Conservation (phyloP, 306 rosid genomes). For the Prunus mume region DNA sequence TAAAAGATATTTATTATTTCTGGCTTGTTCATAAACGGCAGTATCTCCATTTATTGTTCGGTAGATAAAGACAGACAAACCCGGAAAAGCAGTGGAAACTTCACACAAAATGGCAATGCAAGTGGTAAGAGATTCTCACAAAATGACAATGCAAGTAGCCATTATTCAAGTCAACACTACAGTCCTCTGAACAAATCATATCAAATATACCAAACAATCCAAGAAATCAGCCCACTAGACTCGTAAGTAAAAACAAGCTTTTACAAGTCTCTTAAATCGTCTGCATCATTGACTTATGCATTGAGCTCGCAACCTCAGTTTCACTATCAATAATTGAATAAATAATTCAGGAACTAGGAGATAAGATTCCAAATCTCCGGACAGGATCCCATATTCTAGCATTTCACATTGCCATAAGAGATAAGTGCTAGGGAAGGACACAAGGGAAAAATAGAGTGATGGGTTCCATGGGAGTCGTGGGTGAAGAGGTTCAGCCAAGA, state of each 20-base stretch:
- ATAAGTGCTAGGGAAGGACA: neutral
- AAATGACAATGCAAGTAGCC: conserved; percentile 7
- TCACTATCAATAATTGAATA: neutral
- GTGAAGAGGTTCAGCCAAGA: conserved; percentile 35
- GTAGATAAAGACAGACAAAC: neutral
- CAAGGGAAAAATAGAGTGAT: neutral
- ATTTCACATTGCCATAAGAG: neutral
- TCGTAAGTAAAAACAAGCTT: neutral
- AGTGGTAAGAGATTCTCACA: too few species aligned
- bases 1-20: too few species aligned
- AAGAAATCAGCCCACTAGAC: neutral
- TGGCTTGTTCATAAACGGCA: neutral
- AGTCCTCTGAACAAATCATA: neutral
- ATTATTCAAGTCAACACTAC: neutral
- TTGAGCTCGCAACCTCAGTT: neutral
- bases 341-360: neutral
- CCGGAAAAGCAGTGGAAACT: neutral
- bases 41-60: neutral
- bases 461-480: conserved; percentile 22
- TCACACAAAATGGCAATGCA: neutral
- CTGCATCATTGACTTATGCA: neutral
- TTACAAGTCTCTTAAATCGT: neutral
- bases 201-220: neutral
- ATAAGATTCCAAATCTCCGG: neutral
- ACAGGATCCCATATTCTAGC: neutral